Base-by-base conservation (phyloP, 352 stramenopile species). In the Phytopythium oedochilum region DNA sequence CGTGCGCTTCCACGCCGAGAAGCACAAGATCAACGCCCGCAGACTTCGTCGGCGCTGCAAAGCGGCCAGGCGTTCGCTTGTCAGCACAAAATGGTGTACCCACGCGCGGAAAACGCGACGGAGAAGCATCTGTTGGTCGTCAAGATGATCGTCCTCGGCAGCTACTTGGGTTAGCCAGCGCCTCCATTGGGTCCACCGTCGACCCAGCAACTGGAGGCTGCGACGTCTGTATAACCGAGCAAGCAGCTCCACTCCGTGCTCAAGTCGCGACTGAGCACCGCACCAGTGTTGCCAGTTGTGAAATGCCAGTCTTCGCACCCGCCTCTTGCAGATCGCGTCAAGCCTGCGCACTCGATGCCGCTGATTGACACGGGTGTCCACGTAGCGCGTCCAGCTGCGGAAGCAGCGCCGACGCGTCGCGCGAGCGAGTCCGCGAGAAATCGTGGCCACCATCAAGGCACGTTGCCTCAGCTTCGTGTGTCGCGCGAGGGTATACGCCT, bases 1-100 rank as follows among this genome's bases (percentile, higher is more conserved):
- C 44, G 11, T 5, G 39, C 23, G 22, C 26, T 48, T 70, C 61
- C 64, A 73, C 12, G 22, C 15, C 3, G 26, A 17, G 11, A 73
- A 64, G 18, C 61, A 38, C 3, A 28, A 22, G 23, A 15, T 22
- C 44, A 73, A 40, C 31, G 45, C 11, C 23, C 50, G 52, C 26
- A 35, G 31, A 5, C 23, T 35, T 20, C 36, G 44, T 9, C 46
- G 46, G 22, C 32, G 46, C 29, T 39, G 18, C 22, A 20, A 18
- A n/a, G 40, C n/a, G 12, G 5, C 6, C 8, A 40, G 29, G 18
- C 20, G n/a, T 6, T 53, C 46, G n/a, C 14, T 38, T 26, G 2
- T 29, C n/a, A 22, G n/a, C n/a, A 11, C 28, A 28, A 53, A 26
- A 10, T 39, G 46, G 9, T 10, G 18, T n/a, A 12, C n/a, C 46